Percentiles rank a stretch among this genome's conserved stretches.
Conservation (phyloP, 176 grass and related monocot genomes). For the Oryza punctata region DNA sequence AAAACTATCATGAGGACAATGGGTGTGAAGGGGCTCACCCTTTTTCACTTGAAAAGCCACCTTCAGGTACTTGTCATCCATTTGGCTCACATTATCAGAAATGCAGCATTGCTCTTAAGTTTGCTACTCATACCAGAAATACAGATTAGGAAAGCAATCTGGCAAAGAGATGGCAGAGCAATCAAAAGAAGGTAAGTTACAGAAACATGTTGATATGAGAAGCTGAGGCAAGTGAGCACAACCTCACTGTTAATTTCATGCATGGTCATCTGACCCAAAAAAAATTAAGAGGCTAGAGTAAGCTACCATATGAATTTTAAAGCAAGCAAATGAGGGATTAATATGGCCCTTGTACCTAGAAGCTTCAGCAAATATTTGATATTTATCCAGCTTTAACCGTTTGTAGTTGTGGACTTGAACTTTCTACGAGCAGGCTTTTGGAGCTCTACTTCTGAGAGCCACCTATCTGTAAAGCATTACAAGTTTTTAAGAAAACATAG, state of each 20-base stretch:
- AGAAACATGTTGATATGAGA: neutral
- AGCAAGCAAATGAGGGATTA: neutral
- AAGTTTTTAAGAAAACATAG: neutral
- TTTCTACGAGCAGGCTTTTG: neutral
- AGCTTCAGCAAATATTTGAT: neutral
- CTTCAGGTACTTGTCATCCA: slow-evolving; percentile 61
- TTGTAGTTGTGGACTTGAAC: neutral
- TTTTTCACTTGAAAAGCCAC: slow-evolving; percentile 95
- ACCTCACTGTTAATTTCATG: neutral
- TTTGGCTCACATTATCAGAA: slow-evolving; percentile 13
- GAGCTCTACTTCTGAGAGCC: neutral
- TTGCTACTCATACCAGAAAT: slow-evolving; percentile 63
- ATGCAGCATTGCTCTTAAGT: slow-evolving; percentile 19
- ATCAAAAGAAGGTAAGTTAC: slow-evolving; percentile 64
- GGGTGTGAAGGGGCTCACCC: slow-evolving; percentile 84
- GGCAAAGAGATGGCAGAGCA: slow-evolving; percentile 75
- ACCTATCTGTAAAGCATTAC: neutral
- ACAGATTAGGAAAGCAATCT: slow-evolving; percentile 75
- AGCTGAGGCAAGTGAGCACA: neutral
- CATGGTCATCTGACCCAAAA: neutral
- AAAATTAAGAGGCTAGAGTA: slow-evolving; percentile 1
- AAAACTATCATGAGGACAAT: slow-evolving; percentile 87
- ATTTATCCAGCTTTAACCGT: neutral
- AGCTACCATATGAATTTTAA: neutral
- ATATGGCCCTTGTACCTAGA: neutral